A percentile compares a stretch with the other conserved stretches of the same genome.
Evolutionary conservation across 495 filamentous ascomycete species (phyloP).

Genomic region (Aspergillus homomorphus): DNA sequence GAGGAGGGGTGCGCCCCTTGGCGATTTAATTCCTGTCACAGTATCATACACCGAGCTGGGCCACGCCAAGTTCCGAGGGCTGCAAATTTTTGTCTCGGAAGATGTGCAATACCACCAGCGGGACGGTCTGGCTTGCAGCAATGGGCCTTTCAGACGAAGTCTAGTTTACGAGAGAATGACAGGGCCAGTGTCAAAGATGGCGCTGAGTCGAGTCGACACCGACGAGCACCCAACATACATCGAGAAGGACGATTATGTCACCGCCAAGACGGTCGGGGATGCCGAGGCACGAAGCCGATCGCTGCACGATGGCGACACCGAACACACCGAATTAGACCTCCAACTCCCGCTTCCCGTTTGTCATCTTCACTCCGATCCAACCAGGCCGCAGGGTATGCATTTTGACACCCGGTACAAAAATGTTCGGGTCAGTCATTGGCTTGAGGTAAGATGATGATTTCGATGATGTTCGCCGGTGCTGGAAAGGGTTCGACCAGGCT

Average conservation of each 20-base stretch:
- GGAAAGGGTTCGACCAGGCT: not conserved
- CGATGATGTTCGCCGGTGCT: not conserved
- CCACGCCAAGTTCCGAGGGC: conserved; percentile 10
- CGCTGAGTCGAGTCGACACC: not conserved
- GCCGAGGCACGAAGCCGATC: conserved; percentile 1
- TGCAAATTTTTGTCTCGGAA: conserved; percentile 13
- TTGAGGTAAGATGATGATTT: conserved; percentile 12
- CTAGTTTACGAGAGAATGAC: conserved; percentile 10
- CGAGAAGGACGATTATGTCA: not conserved
- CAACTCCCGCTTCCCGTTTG: conserved; percentile 9
- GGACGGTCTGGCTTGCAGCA: conserved; percentile 10
- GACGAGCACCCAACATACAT: conserved; percentile 3
- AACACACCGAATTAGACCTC: conserved; percentile 7
- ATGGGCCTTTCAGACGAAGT: conserved; percentile 12
- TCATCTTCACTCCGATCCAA: conserved; percentile 6
- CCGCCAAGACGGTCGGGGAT: not conserved
- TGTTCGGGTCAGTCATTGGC: conserved; percentile 13
- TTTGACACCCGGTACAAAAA: conserved; percentile 17
- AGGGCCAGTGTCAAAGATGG: not conserved
- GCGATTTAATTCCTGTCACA: conserved; percentile 9
- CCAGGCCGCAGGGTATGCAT: conserved; percentile 10
- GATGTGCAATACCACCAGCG: conserved; percentile 13
- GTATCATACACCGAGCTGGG: conserved; percentile 10
- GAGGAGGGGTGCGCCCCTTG: conserved; percentile 16
- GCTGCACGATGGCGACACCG: not conserved